Evolutionary conservation across 2,329 filamentous ascomycete species (phyloP).

Genomic region (Alternaria brassicae): DNA sequence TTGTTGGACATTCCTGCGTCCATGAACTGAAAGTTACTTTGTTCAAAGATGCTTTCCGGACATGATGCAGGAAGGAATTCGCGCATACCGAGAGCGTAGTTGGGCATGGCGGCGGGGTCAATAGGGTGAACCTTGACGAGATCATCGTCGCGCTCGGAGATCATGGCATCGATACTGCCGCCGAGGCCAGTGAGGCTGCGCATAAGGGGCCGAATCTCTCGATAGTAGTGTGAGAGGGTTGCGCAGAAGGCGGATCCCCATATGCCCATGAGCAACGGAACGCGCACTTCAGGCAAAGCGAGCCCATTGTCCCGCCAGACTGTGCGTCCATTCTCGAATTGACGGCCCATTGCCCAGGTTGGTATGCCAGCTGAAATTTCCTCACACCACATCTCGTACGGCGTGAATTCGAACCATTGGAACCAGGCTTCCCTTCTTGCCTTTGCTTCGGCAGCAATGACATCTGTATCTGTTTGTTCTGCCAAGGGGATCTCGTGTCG

Average conservation of each 20-base stretch:
- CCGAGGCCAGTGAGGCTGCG: slow-evolving; percentile 75
- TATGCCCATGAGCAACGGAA: slow-evolving; percentile 88
- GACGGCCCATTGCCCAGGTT: slow-evolving; percentile 88
- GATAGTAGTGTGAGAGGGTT: slow-evolving; percentile 94
- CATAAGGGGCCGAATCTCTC: slow-evolving; percentile 85
- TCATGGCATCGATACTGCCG: slow-evolving; percentile 76
- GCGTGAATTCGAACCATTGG: slow-evolving; percentile 92
- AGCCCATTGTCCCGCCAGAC: slow-evolving; percentile 68
- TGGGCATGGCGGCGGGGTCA: slow-evolving; percentile 87
- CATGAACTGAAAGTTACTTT: slow-evolving; percentile 74
- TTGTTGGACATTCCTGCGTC: slow-evolving; percentile 99
- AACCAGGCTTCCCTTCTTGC: slow-evolving; percentile 80
- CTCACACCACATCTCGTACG: slow-evolving; percentile 95
- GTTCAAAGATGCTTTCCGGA: slow-evolving; percentile 76
- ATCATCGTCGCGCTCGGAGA: slow-evolving; percentile 82
- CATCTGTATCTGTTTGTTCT: slow-evolving; percentile 51
- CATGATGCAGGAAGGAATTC: slow-evolving; percentile 75
- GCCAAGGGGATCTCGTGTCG: slow-evolving; percentile 88
- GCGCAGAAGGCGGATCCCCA: slow-evolving; percentile 97
- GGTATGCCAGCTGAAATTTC: slow-evolving; percentile 91
- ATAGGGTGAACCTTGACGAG: slow-evolving; percentile 93
- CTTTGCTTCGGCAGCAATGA: slow-evolving; percentile 52
- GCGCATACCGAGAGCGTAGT: slow-evolving; percentile 84
- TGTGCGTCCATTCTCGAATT: slow-evolving; percentile 76
- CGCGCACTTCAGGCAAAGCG: slow-evolving; percentile 80